phyloP scores from a whole-genome alignment of 495 filamentous ascomycete species.

The Xylona heveae region DNA sequence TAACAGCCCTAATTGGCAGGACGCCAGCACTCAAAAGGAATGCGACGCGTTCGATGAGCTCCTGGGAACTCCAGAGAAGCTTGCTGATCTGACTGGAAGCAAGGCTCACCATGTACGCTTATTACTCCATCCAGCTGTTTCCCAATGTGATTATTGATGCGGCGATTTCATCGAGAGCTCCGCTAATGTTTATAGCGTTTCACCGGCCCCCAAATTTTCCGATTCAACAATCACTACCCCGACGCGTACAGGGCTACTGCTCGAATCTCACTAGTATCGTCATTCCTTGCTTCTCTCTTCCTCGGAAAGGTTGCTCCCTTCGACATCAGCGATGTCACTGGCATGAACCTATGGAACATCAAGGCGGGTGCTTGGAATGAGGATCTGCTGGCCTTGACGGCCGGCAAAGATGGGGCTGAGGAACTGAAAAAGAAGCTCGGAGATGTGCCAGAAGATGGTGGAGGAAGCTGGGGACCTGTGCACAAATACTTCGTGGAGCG shows the following conservation, averaged over 20 bases:
- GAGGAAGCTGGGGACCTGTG: conserved; percentile 51
- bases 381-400: conserved; percentile 50
- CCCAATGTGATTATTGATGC: no score
- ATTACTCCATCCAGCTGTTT: no score
- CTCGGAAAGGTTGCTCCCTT: conserved; percentile 68
- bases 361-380: conserved; percentile 49
- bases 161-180: no score
- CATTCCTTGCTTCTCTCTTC: conserved; percentile 84
- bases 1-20: conserved; percentile 93
- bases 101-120: conserved; percentile 85
- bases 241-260: conserved; percentile 58
- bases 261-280: conserved; percentile 82
- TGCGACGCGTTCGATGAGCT: conserved; percentile 68
- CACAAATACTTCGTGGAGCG: conserved; percentile 52
- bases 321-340: conserved; percentile 87
- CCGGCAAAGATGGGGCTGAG: conserved; percentile 39
- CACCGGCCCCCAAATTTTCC: conserved; percentile 90
- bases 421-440: conserved; percentile 66
- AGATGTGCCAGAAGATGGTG: conserved; percentile 56
- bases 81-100: conserved; percentile 71
- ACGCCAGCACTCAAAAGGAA: conserved; percentile 77
- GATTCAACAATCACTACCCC: conserved; percentile 61
- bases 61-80: conserved; percentile 37
- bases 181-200: conserved; percentile 44
- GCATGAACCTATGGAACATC: conserved; percentile 95